Evolutionary conservation across 2,329 filamentous ascomycete species (phyloP), one percentile per base, ranked within the genome.

Genomic region (Colletotrichum limetticola): DNA sequence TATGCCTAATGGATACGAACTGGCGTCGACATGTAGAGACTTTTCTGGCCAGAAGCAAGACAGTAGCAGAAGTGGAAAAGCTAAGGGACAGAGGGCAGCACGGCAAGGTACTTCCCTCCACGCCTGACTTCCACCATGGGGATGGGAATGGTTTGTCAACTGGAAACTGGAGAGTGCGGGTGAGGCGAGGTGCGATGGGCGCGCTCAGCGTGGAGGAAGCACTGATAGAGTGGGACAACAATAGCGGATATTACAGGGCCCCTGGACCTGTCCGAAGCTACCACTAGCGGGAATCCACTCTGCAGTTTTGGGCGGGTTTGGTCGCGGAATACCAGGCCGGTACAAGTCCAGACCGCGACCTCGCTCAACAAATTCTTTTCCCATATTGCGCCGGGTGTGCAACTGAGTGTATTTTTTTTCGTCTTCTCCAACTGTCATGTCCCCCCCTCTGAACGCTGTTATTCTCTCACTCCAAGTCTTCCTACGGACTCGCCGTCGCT

Each of bases 301-400:
- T 68, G 32, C 61, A 52, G 60, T 46, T 74, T 59, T 58, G 68
- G 49, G 59, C 35, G 56, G 28, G 42, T 62, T 32, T 56, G 55
- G 60, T 72, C 59, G 46, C 35, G 49, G 35, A 65, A 72, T 74
- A 74, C 72, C 61, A 53, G 71, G 60, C 46, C 26, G 68, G 55
- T 75, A 72, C 74, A 68, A 74, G 67, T 68, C 74, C 72, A 71
- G 64, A 66, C 68, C 62, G 26, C 28, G 61, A 62, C 19, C 30
- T 58, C 35, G 32, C 71, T 74, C 71, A 74, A 74, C 71, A 74
- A 72, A 74, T 74, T 72, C 63, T 72, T 74, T 71, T 71, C 68
- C 61, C 61, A 72, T 74, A 53, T 63, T 72, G 35, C 62, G 37
- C 58, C 24, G 35, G 49, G 9, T 5, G 16, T 22, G 60, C 22